phyloP scores from a whole-genome alignment of 805 yeast genomes.

The Kuraishia hungarica region DNA sequence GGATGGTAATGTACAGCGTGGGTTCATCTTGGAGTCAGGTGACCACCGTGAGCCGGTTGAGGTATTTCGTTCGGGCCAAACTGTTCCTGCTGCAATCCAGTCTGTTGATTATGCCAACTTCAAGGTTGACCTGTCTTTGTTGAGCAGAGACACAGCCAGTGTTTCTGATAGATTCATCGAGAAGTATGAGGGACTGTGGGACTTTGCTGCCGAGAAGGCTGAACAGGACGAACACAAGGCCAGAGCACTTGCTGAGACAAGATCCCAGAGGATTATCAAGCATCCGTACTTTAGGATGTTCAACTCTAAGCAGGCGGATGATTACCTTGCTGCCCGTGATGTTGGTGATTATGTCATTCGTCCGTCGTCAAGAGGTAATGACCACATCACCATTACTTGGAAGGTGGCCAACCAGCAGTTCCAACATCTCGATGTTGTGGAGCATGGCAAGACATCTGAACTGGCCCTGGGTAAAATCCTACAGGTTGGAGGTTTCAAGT shows the following conservation, averaged over 20 bases:
- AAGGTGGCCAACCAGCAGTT: conserved; percentile 85
- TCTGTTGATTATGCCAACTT: conserved; percentile 68
- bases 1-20: conserved; percentile 21
- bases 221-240: conserved; percentile 52
- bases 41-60: conserved; percentile 36
- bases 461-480: conserved; percentile 48
- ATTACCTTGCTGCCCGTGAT: conserved; percentile 75
- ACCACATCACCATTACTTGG: conserved; percentile 92
- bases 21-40: conserved; percentile 38
- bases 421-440: conserved; percentile 86
- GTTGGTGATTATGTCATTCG: conserved; percentile 92
- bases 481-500: conserved; percentile 60
- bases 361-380: conserved; percentile 86
- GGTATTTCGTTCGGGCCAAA: conserved; percentile 57
- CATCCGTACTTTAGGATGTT: conserved; percentile 88
- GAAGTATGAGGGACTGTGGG: conserved; percentile 69
- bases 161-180: conserved; percentile 28
- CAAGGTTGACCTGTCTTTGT: conserved; percentile 64
- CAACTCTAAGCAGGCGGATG: conserved; percentile 85
- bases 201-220: conserved; percentile 61
- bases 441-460: conserved; percentile 60
- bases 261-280: conserved; percentile 70
- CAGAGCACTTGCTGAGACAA: conserved; percentile 56
- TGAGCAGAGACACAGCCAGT: conserved; percentile 53
- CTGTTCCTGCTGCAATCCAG: conserved; percentile 74